A percentile compares a stretch with the other conserved stretches of the same genome.
These are phyloP conservation scores for Wickerhamiella spandovensis DNA, from an alignment of 805 yeast species.

Conservation along the genomic window DNA sequence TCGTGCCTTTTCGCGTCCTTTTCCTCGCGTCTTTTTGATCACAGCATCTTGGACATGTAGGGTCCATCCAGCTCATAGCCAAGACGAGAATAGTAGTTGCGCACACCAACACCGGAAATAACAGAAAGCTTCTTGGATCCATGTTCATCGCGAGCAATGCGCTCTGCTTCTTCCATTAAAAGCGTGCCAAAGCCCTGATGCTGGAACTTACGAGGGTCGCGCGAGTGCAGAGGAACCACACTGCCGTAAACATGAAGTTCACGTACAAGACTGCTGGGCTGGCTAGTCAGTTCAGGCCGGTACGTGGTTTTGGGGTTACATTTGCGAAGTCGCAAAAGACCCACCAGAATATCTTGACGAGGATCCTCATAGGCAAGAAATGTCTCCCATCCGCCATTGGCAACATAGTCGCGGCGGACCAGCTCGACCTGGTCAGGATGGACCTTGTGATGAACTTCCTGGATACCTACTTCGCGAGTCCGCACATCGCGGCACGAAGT, in stretches of 20 bases:
- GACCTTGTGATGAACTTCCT: constrained; percentile 93
- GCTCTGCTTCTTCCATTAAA: constrained; percentile 95
- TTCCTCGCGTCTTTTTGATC: not conserved
- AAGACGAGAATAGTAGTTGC: constrained; percentile 84
- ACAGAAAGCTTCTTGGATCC: constrained; percentile 85
- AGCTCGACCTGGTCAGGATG: constrained; percentile 95
- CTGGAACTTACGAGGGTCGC: constrained; percentile 96
- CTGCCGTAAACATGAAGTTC: constrained; percentile 96
- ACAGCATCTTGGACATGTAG: constrained; percentile 69
- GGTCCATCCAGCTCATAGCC: constrained; percentile 95
- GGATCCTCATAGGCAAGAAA: constrained; percentile 94
- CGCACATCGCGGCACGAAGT: constrained; percentile 92
- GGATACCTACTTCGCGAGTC: constrained; percentile 96
- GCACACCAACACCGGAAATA: constrained; percentile 93
- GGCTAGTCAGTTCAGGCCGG: constrained; percentile 71
- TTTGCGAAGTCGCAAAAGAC: constrained; percentile 73
- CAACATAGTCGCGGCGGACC: constrained; percentile 88
- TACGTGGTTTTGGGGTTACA: constrained; percentile 83
- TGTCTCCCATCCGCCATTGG: constrained; percentile 94
- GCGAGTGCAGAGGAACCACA: constrained; percentile 88
- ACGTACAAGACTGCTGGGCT: constrained; percentile 88
- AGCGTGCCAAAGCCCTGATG: constrained; percentile 98
- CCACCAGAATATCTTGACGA: constrained; percentile 87
- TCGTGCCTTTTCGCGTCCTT: not conserved
- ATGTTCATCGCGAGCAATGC: constrained; percentile 90